A percentile compares a stretch with the other conserved stretches of the same genome.
Conservation (phyloP, 1,284 basidiomycete species). For the Neonothopanus nambi region DNA sequence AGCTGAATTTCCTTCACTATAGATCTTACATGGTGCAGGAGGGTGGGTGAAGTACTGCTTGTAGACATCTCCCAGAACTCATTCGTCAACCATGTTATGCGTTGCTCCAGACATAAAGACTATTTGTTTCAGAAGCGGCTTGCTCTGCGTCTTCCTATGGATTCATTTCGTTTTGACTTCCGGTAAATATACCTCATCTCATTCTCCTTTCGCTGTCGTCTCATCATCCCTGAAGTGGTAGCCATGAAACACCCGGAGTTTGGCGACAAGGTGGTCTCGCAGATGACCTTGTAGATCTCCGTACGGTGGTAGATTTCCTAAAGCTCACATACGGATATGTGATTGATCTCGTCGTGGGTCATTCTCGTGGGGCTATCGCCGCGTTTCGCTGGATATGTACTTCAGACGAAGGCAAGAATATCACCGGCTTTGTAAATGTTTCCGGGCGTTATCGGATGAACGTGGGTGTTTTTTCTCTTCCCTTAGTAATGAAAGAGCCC, state of each 20-base stretch:
- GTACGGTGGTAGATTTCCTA: slow-evolving; percentile 63
- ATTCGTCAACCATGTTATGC: slow-evolving; percentile 3
- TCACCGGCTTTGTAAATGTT: slow-evolving; percentile 66
- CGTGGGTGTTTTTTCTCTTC: slow-evolving; percentile 46
- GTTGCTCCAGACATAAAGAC: slow-evolving; percentile 67
- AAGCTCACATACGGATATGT: slow-evolving; percentile 59
- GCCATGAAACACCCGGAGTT: slow-evolving; percentile 70
- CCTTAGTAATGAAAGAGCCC: background rate
- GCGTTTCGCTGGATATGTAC: slow-evolving; percentile 66
- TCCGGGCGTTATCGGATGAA: slow-evolving; percentile 74
- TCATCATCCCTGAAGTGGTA: slow-evolving; percentile 49
- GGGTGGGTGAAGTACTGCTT: slow-evolving; percentile 52
- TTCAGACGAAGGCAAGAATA: slow-evolving; percentile 51
- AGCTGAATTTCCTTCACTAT: slow-evolving; percentile 8
- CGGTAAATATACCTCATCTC: slow-evolving; percentile 46
- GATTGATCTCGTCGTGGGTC: slow-evolving; percentile 67
- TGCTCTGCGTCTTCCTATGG: slow-evolving; percentile 64
- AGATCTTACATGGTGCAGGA: slow-evolving; percentile 79
- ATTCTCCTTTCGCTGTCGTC: background rate
- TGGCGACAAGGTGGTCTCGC: slow-evolving; percentile 58
- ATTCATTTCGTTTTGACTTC: slow-evolving; percentile 86
- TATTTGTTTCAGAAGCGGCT: slow-evolving; percentile 81
- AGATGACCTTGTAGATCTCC: slow-evolving; percentile 65
- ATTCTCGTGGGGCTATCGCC: slow-evolving; percentile 73
- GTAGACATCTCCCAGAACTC: background rate